Evolutionary conservation across 192 early-diverging fungal species (phyloP).

Genomic region (Geosiphon pyriformis): DNA sequence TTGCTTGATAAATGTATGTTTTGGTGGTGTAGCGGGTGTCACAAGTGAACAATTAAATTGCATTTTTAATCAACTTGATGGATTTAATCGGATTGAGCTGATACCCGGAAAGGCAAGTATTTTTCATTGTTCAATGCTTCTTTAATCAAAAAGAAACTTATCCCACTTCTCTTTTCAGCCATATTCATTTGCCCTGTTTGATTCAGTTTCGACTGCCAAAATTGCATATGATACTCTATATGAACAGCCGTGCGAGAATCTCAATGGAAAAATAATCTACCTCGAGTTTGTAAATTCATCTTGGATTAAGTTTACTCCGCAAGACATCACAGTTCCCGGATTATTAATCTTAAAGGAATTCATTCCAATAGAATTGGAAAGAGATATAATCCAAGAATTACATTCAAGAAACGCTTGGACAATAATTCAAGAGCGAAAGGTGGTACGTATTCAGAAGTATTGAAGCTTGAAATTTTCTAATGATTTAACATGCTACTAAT

Average conservation of each 20-base stretch:
- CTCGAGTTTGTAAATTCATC: slow-evolving; percentile 22
- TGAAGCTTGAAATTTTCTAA: not conserved
- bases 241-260: slow-evolving; percentile 1
- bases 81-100: slow-evolving; percentile 1
- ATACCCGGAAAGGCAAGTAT: slow-evolving; percentile 16
- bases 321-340: not conserved
- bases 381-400: slow-evolving; percentile 7
- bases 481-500: not conserved
- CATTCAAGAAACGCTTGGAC: slow-evolving; percentile 5
- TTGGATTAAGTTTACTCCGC: slow-evolving; percentile 3
- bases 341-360: slow-evolving; percentile 15
- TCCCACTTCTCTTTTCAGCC: not conserved
- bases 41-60: slow-evolving; percentile 3
- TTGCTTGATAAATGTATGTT: slow-evolving; percentile 19
- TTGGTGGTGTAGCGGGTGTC: slow-evolving; percentile 13
- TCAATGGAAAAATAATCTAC: slow-evolving; percentile 11
- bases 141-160: not conserved
- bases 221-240: slow-evolving; percentile 3
- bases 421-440: slow-evolving; percentile 12
- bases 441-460: not conserved
- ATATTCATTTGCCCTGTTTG: slow-evolving; percentile 22
- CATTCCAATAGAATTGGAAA: slow-evolving; percentile 5
- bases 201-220: slow-evolving; percentile 4
- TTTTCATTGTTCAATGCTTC: not conserved
- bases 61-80: slow-evolving; percentile 4